Conservation (phyloP, 495 filamentous ascomycete species). For the Parmelia sp. region DNA sequence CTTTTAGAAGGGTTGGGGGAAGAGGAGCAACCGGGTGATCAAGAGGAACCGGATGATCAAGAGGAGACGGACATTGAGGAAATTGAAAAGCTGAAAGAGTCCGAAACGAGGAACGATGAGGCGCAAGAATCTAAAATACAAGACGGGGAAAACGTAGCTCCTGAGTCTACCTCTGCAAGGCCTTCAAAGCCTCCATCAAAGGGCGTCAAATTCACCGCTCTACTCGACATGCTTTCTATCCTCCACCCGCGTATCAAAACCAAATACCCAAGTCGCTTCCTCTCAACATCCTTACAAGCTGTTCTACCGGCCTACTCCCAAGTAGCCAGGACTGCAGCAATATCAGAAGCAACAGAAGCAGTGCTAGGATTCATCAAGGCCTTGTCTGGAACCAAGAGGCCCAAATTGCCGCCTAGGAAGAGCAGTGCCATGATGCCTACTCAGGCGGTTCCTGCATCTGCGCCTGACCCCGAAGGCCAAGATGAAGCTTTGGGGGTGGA, state of each 20-base stretch:
- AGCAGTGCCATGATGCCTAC: constrained; percentile 52
- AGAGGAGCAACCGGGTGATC: constrained; percentile 44
- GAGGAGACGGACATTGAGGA: constrained; percentile 16
- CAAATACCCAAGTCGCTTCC: constrained; percentile 84
- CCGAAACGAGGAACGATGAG: constrained; percentile 27
- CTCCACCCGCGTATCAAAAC: constrained; percentile 84
- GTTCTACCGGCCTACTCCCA: constrained; percentile 60
- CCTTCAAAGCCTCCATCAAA: constrained; percentile 21
- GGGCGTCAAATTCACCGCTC: constrained; percentile 58
- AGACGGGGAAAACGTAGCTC: background rate
- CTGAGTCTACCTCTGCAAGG: background rate
- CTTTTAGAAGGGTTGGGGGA: constrained; percentile 54
- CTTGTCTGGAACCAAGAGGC: constrained; percentile 65
- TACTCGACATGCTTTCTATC: constrained; percentile 75
- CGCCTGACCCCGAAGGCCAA: constrained; percentile 70
- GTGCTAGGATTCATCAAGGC: constrained; percentile 70
- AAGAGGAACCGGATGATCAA: constrained; percentile 22
- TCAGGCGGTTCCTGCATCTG: constrained; percentile 35
- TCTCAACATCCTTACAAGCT: constrained; percentile 80
- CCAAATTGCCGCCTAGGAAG: constrained; percentile 64
- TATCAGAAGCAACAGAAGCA: constrained; percentile 66
- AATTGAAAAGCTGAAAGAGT: constrained; percentile 21
- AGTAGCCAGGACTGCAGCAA: constrained; percentile 37
- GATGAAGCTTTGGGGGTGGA: constrained; percentile 44
- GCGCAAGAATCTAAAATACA: background rate